These are phyloP conservation scores for Zymoseptoria brevis DNA, from an alignment of 2,329 filamentous ascomycete genomes.

Conservation along the genomic window DNA sequence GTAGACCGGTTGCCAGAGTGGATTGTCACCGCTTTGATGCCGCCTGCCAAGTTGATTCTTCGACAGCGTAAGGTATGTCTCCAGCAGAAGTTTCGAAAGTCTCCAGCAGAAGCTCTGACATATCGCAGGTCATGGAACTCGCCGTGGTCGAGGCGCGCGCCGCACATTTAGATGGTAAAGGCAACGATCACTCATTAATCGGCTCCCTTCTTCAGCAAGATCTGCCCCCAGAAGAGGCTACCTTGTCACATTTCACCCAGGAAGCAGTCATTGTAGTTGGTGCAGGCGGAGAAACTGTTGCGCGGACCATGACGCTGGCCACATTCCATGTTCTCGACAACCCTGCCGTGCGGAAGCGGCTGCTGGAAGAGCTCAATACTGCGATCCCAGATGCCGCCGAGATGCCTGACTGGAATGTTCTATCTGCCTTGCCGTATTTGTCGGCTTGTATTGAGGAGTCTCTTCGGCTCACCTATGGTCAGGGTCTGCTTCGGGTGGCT, in stretches of 20 bases:
- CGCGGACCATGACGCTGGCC: slow-evolving; percentile 35
- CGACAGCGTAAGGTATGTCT: background rate
- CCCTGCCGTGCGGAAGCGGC: slow-evolving; percentile 25
- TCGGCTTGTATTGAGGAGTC: slow-evolving; percentile 9
- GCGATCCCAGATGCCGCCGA: slow-evolving; percentile 8
- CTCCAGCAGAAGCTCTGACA: background rate
- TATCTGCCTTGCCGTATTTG: slow-evolving; percentile 14
- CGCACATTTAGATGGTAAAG: slow-evolving; percentile 1
- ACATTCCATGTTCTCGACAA: slow-evolving; percentile 35
- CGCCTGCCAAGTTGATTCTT: background rate
- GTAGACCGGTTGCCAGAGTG: background rate
- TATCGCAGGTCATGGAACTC: slow-evolving; percentile 2
- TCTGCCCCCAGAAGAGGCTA: slow-evolving; percentile 25
- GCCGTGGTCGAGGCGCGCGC: background rate
- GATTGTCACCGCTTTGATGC: background rate
- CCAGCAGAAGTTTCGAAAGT: background rate
- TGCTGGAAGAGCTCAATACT: slow-evolving; percentile 33
- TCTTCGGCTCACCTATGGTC: slow-evolving; percentile 17
- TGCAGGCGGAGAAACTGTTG: slow-evolving; percentile 40
- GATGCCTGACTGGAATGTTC: slow-evolving; percentile 5
- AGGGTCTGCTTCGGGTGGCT: background rate
- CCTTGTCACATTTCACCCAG: slow-evolving; percentile 31
- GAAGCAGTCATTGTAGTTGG: slow-evolving; percentile 41
- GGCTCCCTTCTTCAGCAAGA: slow-evolving; percentile 6
- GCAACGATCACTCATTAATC: slow-evolving; percentile 5